Percentiles rank a stretch among this genome's conserved stretches.
Conservation (phyloP, 2,329 filamentous ascomycete genomes). For the Podosphaera leucotricha region DNA sequence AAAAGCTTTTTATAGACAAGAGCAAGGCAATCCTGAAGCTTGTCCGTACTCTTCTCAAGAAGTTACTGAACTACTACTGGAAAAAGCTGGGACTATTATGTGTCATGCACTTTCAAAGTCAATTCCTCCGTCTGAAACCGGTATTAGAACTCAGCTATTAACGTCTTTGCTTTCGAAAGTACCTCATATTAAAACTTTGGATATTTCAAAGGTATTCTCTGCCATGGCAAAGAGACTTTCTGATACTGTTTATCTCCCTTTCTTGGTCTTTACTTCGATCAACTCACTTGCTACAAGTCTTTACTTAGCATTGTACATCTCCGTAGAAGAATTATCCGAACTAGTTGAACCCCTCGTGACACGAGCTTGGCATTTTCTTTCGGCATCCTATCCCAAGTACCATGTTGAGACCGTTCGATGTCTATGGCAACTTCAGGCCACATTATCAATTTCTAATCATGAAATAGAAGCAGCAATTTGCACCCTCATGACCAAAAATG, state of each 20-base stretch:
- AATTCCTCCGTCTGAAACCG: conserved; percentile 24
- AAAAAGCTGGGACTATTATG: conserved; percentile 30
- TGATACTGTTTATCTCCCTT: conserved; percentile 20
- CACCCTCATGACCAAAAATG: conserved; percentile 37
- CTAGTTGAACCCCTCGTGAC: conserved; percentile 46
- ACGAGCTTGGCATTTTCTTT: conserved; percentile 58
- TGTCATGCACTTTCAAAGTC: conserved; percentile 23
- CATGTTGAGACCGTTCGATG: conserved; percentile 80
- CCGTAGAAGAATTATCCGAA: conserved; percentile 27
- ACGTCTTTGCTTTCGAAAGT: conserved; percentile 31
- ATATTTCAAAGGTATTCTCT: conserved; percentile 24
- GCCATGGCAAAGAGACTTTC: conserved; percentile 27
- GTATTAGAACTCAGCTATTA: conserved; percentile 34
- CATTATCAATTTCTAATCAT: conserved; percentile 40
- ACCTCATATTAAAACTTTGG: conserved; percentile 21
- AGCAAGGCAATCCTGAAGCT: conserved; percentile 45
- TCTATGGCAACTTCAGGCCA: conserved; percentile 64
- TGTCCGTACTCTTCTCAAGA: conserved; percentile 33
- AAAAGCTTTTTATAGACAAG: conserved; percentile 41
- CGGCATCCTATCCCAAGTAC: conserved; percentile 66
- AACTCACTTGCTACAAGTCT: conserved; percentile 33
- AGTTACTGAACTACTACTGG: conserved; percentile 37
- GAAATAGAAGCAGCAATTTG: conserved; percentile 62
- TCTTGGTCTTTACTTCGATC: conserved; percentile 32
- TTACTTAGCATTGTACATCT: conserved; percentile 28